A percentile compares a stretch with the other conserved stretches of the same genome.
Evolutionary conservation across 2,329 filamentous ascomycete species (phyloP).

Genomic region (Lecanoromycetidae sp.): DNA sequence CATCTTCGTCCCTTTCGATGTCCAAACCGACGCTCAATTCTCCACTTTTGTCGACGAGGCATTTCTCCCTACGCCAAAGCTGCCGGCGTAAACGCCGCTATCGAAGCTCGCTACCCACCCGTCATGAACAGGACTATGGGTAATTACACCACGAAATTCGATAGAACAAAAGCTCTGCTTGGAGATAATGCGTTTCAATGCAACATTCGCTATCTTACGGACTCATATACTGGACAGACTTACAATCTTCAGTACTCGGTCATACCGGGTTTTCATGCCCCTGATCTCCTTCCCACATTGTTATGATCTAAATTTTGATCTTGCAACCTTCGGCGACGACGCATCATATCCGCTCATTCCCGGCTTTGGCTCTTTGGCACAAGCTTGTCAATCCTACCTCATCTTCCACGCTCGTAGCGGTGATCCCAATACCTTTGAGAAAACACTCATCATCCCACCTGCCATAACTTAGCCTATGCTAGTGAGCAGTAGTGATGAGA

Average conservation of each 20-base stretch:
- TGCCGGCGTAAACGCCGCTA: slow-evolving; percentile 22
- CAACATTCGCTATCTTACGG: slow-evolving; percentile 28
- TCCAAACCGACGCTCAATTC: slow-evolving; percentile 25
- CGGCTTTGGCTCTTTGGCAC: slow-evolving; percentile 26
- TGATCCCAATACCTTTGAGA: slow-evolving; percentile 29
- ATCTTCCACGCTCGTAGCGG: slow-evolving; percentile 31
- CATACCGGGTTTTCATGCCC: slow-evolving; percentile 30
- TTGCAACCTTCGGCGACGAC: slow-evolving; percentile 21
- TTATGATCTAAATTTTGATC: slow-evolving; percentile 24
- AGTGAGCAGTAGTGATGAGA: slow-evolving; percentile 18
- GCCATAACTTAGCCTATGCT: slow-evolving; percentile 28
- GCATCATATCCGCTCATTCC: slow-evolving; percentile 20
- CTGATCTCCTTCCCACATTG: slow-evolving; percentile 33
- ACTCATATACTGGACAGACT: slow-evolving; percentile 27
- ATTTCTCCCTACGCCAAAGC: slow-evolving; percentile 27
- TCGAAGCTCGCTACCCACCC: slow-evolving; percentile 24
- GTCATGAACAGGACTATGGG: slow-evolving; percentile 12
- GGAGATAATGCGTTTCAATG: slow-evolving; percentile 26
- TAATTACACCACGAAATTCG: slow-evolving; percentile 22
- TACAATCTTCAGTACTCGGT: slow-evolving; percentile 34
- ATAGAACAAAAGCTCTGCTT: slow-evolving; percentile 24
- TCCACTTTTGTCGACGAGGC: slow-evolving; percentile 22
- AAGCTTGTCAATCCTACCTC: slow-evolving; percentile 32
- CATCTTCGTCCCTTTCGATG: slow-evolving; percentile 21
- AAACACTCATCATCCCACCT: slow-evolving; percentile 25